Evolutionary conservation across 2,329 filamentous ascomycete genomes (phyloP), one percentile per base, ranked within the genome.

Genomic region (Epichloe sibirici): DNA sequence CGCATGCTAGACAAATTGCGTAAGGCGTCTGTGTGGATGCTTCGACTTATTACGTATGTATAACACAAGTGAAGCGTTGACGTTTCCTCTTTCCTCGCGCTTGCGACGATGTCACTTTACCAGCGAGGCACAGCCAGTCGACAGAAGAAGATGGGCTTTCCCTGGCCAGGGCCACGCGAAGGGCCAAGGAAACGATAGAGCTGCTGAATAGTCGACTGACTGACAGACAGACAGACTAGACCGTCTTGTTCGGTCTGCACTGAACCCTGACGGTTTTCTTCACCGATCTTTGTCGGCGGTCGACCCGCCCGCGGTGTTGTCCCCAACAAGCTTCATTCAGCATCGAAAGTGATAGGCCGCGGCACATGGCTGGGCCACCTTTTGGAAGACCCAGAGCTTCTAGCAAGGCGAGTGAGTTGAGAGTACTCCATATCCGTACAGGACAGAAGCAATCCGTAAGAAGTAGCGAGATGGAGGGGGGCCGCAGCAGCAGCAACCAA

Each of bases 61-160:
- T 48, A 53, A 48, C 34, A 55, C 54, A 45, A 52, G 48, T 39
- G 43, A 38, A 52, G 48, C 40, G 45, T 57, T 49, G 39, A 47
- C 60, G 63, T 63, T 65, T 58, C 42, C 63, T 62, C 62, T 65
- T 64, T 53, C 54, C 62, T 60, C 61, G 31, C 53, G 45, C 52
- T 55, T 53, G 28, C 13, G 23, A 25, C 7, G 23, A 37, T 48
- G 47, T 44, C 45, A 38, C 37, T 46, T 17, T 50, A 42, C 52
- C 17, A 51, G 43, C 13, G 31, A 48, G 48, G 52, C 48, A 45
- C 35, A 45, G 28, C 12, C 12, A 31, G 31, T 42, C 4, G 21
- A 31, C 25, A 17, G 25, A 34, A 45, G 28, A 25, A 49, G 35
- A 40, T 35, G 15, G 31, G 38, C 31, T n/a, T 34, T 23, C 37